These are phyloP conservation scores for Cercospora zeae-maydis DNA, from an alignment of 2,329 filamentous ascomycete genomes.

Conservation along the genomic window DNA sequence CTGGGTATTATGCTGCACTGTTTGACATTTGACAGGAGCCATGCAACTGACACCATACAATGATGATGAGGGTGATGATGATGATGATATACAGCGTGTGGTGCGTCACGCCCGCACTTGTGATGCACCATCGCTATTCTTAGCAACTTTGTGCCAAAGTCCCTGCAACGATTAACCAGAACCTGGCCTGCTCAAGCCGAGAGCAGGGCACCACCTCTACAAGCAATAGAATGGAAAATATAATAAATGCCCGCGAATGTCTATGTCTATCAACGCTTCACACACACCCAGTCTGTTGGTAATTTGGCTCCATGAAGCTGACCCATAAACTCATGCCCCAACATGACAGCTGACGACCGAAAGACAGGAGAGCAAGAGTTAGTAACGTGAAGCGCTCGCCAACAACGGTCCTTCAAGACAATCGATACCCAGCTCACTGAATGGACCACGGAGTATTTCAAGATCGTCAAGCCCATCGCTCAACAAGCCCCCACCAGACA, in stretches of 20 bases:
- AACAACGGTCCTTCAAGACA: background rate
- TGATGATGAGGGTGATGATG: no score
- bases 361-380: background rate
- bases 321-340: background rate
- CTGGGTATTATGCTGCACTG: background rate
- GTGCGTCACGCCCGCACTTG: background rate
- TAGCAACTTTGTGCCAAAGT: background rate
- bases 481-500: background rate
- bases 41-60: no score
- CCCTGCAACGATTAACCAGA: background rate
- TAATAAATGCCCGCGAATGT: background rate
- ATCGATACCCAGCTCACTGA: background rate
- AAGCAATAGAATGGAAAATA: background rate
- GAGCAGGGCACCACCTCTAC: no score
- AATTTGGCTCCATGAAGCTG: no score
- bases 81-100: no score
- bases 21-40: no score
- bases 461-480: background rate
- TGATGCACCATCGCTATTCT: background rate
- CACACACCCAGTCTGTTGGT: background rate
- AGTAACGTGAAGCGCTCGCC: background rate
- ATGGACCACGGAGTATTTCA: background rate
- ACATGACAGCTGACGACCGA: background rate
- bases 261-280: background rate
- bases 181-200: background rate